Evolutionary conservation across 2,329 filamentous ascomycete genomes (phyloP).

Genomic region (Mollisia scopiformis): DNA sequence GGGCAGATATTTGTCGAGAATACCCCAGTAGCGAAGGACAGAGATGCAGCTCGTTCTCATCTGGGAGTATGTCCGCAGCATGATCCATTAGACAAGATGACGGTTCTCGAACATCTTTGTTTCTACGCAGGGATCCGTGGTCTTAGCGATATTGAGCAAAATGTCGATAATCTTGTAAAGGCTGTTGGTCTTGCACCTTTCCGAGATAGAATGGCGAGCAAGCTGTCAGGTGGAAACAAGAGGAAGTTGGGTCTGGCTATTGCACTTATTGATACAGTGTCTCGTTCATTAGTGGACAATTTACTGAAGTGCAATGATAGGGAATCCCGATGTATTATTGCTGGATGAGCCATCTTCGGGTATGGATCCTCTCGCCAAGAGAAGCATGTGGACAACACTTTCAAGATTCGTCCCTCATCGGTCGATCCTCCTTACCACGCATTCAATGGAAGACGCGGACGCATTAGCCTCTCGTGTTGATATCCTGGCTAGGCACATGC

Average conservation of each 20-base stretch:
- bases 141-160: slow-evolving; percentile 4
- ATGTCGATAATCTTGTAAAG: slow-evolving; percentile 3
- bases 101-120: slow-evolving; percentile 3
- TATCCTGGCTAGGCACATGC: slow-evolving; percentile 10
- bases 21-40: background rate
- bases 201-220: slow-evolving; percentile 1
- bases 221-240: slow-evolving; percentile 12
- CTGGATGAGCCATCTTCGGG: slow-evolving; percentile 8
- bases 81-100: slow-evolving; percentile 15
- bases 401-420: slow-evolving; percentile 2
- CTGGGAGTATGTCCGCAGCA: slow-evolving; percentile 14
- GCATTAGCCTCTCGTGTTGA: slow-evolving; percentile 5
- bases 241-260: slow-evolving; percentile 14
- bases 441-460: slow-evolving; percentile 18
- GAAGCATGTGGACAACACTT: slow-evolving; percentile 15
- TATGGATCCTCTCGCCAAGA: slow-evolving; percentile 10
- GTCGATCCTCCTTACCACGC: slow-evolving; percentile 11
- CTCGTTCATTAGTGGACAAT: background rate
- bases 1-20: background rate
- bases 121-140: slow-evolving; percentile 15
- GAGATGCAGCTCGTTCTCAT: slow-evolving; percentile 4
- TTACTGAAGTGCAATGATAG: background rate
- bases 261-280: slow-evolving; percentile 6
- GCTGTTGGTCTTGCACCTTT: slow-evolving; percentile 9
- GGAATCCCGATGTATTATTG: slow-evolving; percentile 9